Base-by-base conservation (phyloP, 805 yeast genomes). In the Priceomyces medius region DNA sequence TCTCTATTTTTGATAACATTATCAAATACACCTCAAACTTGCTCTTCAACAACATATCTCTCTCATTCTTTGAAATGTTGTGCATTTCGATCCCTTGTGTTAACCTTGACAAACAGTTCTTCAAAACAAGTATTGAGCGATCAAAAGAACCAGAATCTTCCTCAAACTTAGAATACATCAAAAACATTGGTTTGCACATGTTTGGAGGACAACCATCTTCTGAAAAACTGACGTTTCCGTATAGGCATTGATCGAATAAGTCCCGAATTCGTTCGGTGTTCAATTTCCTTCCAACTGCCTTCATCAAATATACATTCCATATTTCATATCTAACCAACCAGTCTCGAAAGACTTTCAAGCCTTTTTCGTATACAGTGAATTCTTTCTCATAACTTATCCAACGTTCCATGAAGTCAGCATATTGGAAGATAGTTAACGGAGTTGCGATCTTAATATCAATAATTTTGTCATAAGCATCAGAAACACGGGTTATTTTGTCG, bases 291-390 rank as follows among this genome's bases (percentile, higher is more conserved):
- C 45, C 51, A 3, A 82, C 47, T 0, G 79, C 73, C 41, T 76
- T 79, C 0, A 74, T 60, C 23, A 89, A 56, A 57, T 88, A 90
- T 7, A 76, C 64, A 40, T 74, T 77, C 90, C 91, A 88, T 13
- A 89, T 68, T 49, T 87, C 87, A 51, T 74, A 81, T 32, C 51
- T 53, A 7, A 71, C 58, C 3, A 77, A 70, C 0, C 88, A 82
- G 46, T 76, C 80, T 9, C 68, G 62, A 55, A 89, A 90, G 4
- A 74, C 49, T 2, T 62, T 66, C n/a, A 86, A 55, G 0, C 90
- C 95, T 7, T 76, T 61, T 54, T 88, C 96, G 60, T 79, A 88
- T 0, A 84, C 71, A 37, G 70, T 71, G 59, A 76, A 81, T 35
- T 80, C 69, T 47, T 69, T 74, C 48, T 77, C 80, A 43, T 55